A percentile compares a stretch with the other conserved stretches of the same genome.
Evolutionary conservation across 2,329 filamentous ascomycete genomes (phyloP).

Genomic region (Neurospora sp.): DNA sequence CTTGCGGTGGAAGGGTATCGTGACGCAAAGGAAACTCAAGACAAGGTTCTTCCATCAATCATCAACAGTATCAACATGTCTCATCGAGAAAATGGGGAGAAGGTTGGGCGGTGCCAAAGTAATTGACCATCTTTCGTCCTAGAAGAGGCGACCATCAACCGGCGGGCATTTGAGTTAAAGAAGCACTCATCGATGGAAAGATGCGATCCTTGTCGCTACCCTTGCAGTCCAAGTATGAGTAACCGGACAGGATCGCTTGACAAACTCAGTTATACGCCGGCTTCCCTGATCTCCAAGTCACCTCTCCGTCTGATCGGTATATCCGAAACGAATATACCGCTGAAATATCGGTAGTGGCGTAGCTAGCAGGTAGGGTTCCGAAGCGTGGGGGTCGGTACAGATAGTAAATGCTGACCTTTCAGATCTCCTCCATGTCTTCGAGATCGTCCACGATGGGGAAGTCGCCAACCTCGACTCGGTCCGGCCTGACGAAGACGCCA

Average conservation of each 20-base stretch:
- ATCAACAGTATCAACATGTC: background rate
- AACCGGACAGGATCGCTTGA: background rate
- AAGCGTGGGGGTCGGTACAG: constrained; percentile 17
- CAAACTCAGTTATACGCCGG: background rate
- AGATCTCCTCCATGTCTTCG: constrained; percentile 71
- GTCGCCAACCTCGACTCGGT: constrained; percentile 68
- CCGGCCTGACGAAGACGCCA: constrained; percentile 70
- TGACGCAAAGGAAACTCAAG: background rate
- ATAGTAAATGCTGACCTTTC: constrained; percentile 29
- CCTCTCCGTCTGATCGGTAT: background rate
- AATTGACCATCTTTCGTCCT: background rate
- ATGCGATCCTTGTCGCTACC: background rate
- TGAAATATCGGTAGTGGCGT: background rate
- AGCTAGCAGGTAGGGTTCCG: background rate
- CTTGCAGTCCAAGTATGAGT: background rate
- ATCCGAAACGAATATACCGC: background rate
- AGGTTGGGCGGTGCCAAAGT: background rate
- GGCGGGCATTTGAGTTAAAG: background rate
- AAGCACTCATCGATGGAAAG: background rate
- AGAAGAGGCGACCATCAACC: background rate
- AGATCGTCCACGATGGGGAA: constrained; percentile 62
- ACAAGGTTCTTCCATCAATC: background rate
- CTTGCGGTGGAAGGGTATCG: background rate
- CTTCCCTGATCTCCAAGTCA: background rate
- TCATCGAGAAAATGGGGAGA: background rate